Evolutionary conservation across 208 protist species (phyloP).

Genomic region (Paratrypanosoma confusum): DNA sequence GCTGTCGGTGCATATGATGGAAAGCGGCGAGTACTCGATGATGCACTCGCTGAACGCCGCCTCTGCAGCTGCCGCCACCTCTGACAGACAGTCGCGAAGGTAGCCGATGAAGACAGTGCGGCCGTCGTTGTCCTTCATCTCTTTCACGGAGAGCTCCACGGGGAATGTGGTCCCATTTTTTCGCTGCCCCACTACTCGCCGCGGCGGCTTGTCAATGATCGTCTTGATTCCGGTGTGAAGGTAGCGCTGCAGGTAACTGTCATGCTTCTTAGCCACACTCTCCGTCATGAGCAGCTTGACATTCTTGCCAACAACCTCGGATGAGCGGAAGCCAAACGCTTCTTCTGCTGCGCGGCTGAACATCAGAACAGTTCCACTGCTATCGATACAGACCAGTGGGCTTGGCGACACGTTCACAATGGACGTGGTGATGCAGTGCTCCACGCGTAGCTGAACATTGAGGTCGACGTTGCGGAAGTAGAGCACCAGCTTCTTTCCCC

Average conservation of each 20-base stretch:
- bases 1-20: constrained; percentile 7
- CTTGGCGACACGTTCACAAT: neutral
- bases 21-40: constrained; percentile 2
- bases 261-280: constrained; percentile 5
- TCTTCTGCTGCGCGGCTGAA: constrained; percentile 9
- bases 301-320: constrained; percentile 14
- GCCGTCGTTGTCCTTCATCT: constrained; percentile 1
- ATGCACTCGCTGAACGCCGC: constrained; percentile 7
- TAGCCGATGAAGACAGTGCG: constrained; percentile 1
- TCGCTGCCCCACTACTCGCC: neutral
- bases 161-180: constrained; percentile 10
- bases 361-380: constrained; percentile 1
- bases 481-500: constrained; percentile 1
- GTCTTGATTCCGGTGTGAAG: constrained; percentile 8
- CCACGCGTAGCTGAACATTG: constrained; percentile 1
- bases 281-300: constrained; percentile 7
- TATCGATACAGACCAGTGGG: constrained; percentile 6
- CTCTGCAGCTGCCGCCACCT: constrained; percentile 3
- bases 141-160: constrained; percentile 2
- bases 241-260: constrained; percentile 10
- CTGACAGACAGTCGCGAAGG: constrained; percentile 4
- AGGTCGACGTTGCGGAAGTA: constrained; percentile 3
- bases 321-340: constrained; percentile 10
- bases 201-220: constrained; percentile 2
- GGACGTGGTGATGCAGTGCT: neutral